Conservation (phyloP, 2,329 filamentous ascomycete species). For the Aaosphaeria pasadenensis region DNA sequence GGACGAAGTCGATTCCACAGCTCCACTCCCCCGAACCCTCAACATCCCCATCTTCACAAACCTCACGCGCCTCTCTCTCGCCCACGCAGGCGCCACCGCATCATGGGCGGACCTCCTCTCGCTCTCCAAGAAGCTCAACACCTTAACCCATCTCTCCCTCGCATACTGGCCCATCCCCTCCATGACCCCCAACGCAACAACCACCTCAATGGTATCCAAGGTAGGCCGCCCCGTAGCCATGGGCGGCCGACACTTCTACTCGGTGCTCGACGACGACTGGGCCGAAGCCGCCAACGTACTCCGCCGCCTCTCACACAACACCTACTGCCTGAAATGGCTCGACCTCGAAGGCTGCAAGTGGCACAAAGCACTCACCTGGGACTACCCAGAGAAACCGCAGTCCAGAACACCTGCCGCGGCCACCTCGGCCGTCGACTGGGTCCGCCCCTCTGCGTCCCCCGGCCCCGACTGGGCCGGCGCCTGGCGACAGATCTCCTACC, state of each 20-base stretch:
- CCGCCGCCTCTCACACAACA: constrained; percentile 52
- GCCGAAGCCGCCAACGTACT: constrained; percentile 56
- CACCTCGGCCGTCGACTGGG: constrained; percentile 10
- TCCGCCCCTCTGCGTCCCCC: neutral
- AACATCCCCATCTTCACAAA: constrained; percentile 44
- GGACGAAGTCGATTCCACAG: constrained; percentile 8
- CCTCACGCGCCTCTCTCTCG: constrained; percentile 58
- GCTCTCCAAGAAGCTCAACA: constrained; percentile 52
- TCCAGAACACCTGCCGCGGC: neutral
- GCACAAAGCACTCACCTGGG: constrained; percentile 52
- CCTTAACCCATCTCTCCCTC: constrained; percentile 60
- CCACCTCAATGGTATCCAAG: constrained; percentile 43
- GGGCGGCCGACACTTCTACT: constrained; percentile 45
- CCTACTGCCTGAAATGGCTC: constrained; percentile 60
- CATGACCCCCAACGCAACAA: constrained; percentile 53
- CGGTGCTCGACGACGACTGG: constrained; percentile 54
- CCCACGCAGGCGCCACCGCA: constrained; percentile 47
- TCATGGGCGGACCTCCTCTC: constrained; percentile 56
- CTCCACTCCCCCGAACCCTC: constrained; percentile 14
- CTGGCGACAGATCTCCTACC: constrained; percentile 44
- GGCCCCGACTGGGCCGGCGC: constrained; percentile 39
- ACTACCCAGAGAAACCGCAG: neutral
- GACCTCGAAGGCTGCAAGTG: constrained; percentile 62
- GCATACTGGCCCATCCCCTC: constrained; percentile 61
- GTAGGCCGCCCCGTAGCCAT: constrained; percentile 44